phyloP scores from a whole-genome alignment of 1,284 basidiomycete genomes.

The Vanrija pseudolonga region DNA sequence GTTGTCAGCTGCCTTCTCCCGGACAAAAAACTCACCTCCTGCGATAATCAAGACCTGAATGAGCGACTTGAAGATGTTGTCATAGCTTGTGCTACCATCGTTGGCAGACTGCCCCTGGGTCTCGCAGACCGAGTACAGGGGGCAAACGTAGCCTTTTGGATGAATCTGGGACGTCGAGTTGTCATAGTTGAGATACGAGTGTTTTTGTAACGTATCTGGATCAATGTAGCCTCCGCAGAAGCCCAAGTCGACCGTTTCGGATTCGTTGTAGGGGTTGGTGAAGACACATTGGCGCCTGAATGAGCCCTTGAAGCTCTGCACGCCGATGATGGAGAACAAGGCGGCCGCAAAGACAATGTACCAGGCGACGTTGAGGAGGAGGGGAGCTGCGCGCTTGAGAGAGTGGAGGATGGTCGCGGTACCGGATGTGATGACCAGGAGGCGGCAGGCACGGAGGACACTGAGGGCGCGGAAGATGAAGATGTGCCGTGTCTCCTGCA shows the following conservation, averaged over 20 bases:
- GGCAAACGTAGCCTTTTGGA: conserved; percentile 77
- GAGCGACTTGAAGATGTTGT: conserved; percentile 78
- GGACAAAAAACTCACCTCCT: conserved; percentile 58
- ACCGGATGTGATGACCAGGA: conserved; percentile 85
- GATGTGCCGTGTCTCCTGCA: conserved; percentile 62
- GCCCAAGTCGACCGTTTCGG: conserved; percentile 33
- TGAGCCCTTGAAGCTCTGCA: conserved; percentile 84
- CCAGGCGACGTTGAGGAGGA: conserved; percentile 82
- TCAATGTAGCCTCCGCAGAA: conserved; percentile 75
- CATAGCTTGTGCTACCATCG: conserved; percentile 72
- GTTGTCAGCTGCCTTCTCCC: background rate
- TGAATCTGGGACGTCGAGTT: conserved; percentile 52
- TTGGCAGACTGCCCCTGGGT: conserved; percentile 59
- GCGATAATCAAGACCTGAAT: conserved; percentile 85
- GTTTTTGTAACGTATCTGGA: conserved; percentile 51
- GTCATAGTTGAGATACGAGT: conserved; percentile 26
- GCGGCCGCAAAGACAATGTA: conserved; percentile 88
- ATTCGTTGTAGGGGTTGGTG: conserved; percentile 47
- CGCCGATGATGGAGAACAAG: conserved; percentile 85
- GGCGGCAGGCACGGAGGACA: conserved; percentile 75
- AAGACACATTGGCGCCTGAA: conserved; percentile 58
- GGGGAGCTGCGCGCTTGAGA: conserved; percentile 81
- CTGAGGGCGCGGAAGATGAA: conserved; percentile 87
- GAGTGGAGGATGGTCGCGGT: conserved; percentile 94
- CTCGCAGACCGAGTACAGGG: conserved; percentile 68